Base-by-base conservation (phyloP, 2,329 filamentous ascomycete species). In the Phoma herbarum region DNA sequence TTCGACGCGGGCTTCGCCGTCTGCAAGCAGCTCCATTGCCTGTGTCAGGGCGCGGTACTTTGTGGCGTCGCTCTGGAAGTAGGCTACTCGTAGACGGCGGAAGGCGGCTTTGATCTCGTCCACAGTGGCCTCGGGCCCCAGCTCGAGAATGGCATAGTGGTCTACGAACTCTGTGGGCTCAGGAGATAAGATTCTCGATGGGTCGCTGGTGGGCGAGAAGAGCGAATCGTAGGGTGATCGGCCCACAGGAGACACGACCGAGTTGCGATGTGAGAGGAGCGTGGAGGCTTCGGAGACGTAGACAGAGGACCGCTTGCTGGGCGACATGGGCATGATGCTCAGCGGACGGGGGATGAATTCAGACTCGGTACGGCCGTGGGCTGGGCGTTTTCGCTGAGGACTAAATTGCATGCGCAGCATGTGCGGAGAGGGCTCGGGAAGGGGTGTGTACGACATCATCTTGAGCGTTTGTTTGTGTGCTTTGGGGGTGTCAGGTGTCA, bases 41-140 rank as follows among this genome's bases (percentile, higher is more conserved):
- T 63, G 61, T 39, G 73, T 70, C 50, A 74, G 56, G 18, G 67
- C 66, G 12, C 68, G 65, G 49, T 76, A 77, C 56, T 74, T 75
- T 16, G 50, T 60, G 8, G 65, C 64, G 33, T 72, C 62, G 39
- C 61, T 69, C 22, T 61, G 50, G 58, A 76, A 77, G 55, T 72
- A 76, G 10, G 68, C 61, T 5, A 52, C 61, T 22, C 73, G 68
- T 22, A 75, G 61, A 18, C 55, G 56, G 42, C 73, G 71, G 55
- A 71, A 72, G 1, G 70, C 65, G 16, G 60, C 60, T 33, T 68
- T 71, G 29, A 76, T 70, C 25, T 77, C 69, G 43, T 72, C 70
- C 26, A 62, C 57, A 4, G 71, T 68, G 26, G 73, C 73, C 46
- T 62, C 60, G 7, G 52, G 51, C 2, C 62, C 55, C 5, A 77